A percentile compares a stretch with the other conserved stretches of the same genome.
Conservation (phyloP, 495 filamentous ascomycete genomes). For the Podospora sp. region DNA sequence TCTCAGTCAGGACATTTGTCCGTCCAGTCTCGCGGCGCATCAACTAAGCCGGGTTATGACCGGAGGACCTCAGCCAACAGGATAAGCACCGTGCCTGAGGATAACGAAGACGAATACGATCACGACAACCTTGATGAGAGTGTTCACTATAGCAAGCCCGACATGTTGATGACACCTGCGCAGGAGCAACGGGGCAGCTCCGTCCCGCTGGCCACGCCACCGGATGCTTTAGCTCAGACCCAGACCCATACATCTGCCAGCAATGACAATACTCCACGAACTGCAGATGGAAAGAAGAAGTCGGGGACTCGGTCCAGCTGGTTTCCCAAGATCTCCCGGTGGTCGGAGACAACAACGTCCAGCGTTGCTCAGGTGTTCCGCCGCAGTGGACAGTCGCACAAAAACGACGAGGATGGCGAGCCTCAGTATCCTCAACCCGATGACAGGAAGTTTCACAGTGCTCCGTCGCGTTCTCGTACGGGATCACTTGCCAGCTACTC, state of each 20-base stretch:
- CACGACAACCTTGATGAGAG: constrained; percentile 53
- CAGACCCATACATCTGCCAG: constrained; percentile 45
- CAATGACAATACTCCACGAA: constrained; percentile 47
- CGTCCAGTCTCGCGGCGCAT: constrained; percentile 64
- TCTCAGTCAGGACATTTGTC: constrained; percentile 80
- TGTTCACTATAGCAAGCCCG: constrained; percentile 49
- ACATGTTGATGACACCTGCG: constrained; percentile 50
- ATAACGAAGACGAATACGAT: constrained; percentile 69
- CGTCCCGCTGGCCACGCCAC: constrained; percentile 71
- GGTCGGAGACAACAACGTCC: constrained; percentile 94
- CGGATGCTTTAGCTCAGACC: constrained; percentile 50
- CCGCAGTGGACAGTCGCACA: constrained; percentile 50
- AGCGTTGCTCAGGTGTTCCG: constrained; percentile 55
- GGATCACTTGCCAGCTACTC: constrained; percentile 66
- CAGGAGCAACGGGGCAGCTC: constrained; percentile 60
- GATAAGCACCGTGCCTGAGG: constrained; percentile 86
- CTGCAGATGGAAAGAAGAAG: constrained; percentile 83
- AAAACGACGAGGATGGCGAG: constrained; percentile 44
- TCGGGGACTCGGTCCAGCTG: constrained; percentile 84
- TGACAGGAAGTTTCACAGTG: constrained; percentile 28
- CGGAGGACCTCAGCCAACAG: constrained; percentile 72
- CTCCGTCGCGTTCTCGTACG: constrained; percentile 59
- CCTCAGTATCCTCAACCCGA: constrained; percentile 1
- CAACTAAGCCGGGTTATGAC: constrained; percentile 60
- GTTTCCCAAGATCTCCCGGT: constrained; percentile 90